phyloP scores from a whole-genome alignment of 2,329 filamentous ascomycete genomes.

The Trichophyton benhamiae region DNA sequence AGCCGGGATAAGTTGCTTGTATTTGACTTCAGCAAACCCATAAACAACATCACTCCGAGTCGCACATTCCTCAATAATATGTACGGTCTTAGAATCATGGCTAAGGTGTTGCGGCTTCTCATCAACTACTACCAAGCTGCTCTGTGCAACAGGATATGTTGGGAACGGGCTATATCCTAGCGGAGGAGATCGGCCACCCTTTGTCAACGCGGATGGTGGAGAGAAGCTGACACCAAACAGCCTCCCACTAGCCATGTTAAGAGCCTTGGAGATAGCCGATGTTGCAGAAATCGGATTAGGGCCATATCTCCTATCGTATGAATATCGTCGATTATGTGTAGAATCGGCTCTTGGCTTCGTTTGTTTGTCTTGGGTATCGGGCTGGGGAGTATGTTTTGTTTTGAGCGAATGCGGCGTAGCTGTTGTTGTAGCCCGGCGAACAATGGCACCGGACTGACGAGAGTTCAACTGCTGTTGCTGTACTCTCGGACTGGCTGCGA shows the following conservation, averaged over 20 bases:
- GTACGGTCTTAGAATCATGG: conserved; percentile 66
- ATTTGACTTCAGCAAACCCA: conserved; percentile 96
- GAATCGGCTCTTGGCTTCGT: conserved; percentile 50
- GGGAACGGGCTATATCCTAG: conserved; percentile 58
- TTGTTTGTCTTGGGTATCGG: conserved; percentile 60
- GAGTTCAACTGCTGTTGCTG: conserved; percentile 38
- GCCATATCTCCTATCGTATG: conserved; percentile 70
- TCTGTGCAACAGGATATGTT: conserved; percentile 62
- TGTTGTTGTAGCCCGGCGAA: conserved; percentile 63
- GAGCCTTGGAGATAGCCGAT: conserved; percentile 85
- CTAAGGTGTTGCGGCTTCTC: conserved; percentile 55
- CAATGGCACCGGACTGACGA: conserved; percentile 50
- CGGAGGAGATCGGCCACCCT: conserved; percentile 36
- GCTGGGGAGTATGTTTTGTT: conserved; percentile 43
- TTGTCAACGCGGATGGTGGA: conserved; percentile 35
- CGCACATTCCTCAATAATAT: conserved; percentile 80
- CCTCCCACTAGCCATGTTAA: conserved; percentile 74
- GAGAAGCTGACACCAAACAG: conserved; percentile 41
- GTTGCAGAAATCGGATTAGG: conserved; percentile 64
- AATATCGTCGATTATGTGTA: conserved; percentile 59
- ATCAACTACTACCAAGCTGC: conserved; percentile 53
- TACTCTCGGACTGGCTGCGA: conserved; percentile 67
- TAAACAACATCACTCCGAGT: conserved; percentile 92
- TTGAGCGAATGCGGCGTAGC: conserved; percentile 56
- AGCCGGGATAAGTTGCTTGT: conserved; percentile 86